Base-by-base conservation (phyloP, 768 basidiomycete genomes). In the Psilocybe cubensis region DNA sequence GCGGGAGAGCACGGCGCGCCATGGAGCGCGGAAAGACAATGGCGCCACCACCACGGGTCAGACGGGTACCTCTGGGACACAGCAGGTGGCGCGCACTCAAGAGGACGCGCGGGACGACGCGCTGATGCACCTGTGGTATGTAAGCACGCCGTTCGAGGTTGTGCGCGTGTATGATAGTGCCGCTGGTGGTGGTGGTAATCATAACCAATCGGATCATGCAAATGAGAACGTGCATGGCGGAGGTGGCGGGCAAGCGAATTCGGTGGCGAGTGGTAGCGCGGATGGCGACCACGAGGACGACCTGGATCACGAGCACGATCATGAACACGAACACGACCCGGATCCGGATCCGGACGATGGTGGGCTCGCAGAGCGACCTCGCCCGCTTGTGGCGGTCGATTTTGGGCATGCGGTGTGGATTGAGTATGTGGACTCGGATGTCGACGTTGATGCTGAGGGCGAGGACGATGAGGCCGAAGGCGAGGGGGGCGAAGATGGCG, bases 381-480 rank as follows among this genome's bases (percentile, higher is more conserved):
- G 88, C 2, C 88, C 88, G 21, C 77, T 91, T 12, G 84, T 91
- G n/a, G 89, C 89, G 0, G 88, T 94, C 6, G 86, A 95, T 67
- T 96, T 95, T 73, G 91, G 91, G 40, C 92, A 94, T 64, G 89
- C 93, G 17, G 88, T 92, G 31, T 90, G 92, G 83, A 84, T 95
- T 45, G 88, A 91, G 65, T 84, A 85, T 63, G 45, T 54, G 18
- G 64, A 66, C 23, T 50, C 28, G 4, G 64, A 63, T 14, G 60
- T 2, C 0, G 54, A 47, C 33, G 24, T n/a, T 17, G 52, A n/a
- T 10, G 42, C 31, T n/a, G 45, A 42, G 23, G 43, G 25, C 28
- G n/a, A 31, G 45, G 44, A 27, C 1, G 29, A 14, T 18, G 47
- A 18, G 9, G 47, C n/a, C 6, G 28, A 18, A 14, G 27, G 25